Conservation (phyloP, 108 stramenopile species). For the Fistulifera solaris region DNA sequence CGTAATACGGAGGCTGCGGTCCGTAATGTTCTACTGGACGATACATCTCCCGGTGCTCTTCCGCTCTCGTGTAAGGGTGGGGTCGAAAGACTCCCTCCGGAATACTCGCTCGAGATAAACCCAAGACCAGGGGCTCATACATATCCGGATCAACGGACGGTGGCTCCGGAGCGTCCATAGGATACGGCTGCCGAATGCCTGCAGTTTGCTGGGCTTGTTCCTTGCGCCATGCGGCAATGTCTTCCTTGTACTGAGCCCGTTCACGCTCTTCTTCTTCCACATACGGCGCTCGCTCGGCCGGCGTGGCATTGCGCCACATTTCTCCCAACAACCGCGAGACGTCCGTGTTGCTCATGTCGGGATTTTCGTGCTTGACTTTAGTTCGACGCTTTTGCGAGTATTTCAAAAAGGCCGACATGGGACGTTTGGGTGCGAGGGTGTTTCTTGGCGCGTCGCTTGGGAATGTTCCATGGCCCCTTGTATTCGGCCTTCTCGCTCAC, state of each 20-base stretch:
- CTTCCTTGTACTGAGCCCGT: constrained; percentile 46
- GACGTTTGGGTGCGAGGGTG: constrained; percentile 54
- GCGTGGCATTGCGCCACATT: constrained; percentile 53
- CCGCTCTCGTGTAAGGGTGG: too few species aligned
- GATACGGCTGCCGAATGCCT: constrained; percentile 7
- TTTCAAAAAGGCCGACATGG: constrained; percentile 63
- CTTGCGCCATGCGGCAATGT: constrained; percentile 32
- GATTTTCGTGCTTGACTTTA: constrained; percentile 41
- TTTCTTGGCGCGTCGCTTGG: constrained; percentile 51
- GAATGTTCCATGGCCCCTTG: constrained; percentile 34
- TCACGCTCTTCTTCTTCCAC: constrained; percentile 40
- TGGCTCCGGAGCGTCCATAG: too few species aligned
- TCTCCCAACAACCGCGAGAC: constrained; percentile 47
- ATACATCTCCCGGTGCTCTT: too few species aligned
- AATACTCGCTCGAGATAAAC: too few species aligned
- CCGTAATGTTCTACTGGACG: too few species aligned
- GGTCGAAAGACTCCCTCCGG: too few species aligned
- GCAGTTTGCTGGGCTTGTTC: constrained; percentile 32
- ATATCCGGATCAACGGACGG: too few species aligned
- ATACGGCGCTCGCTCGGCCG: constrained; percentile 34
- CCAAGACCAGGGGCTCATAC: too few species aligned
- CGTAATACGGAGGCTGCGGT: too few species aligned
- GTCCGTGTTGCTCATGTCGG: constrained; percentile 54
- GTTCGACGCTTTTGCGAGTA: constrained; percentile 39
- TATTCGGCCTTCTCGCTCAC: constrained; percentile 39